phyloP scores from a whole-genome alignment of 208 protist species.

The Entamoeba moshkovskii region DNA sequence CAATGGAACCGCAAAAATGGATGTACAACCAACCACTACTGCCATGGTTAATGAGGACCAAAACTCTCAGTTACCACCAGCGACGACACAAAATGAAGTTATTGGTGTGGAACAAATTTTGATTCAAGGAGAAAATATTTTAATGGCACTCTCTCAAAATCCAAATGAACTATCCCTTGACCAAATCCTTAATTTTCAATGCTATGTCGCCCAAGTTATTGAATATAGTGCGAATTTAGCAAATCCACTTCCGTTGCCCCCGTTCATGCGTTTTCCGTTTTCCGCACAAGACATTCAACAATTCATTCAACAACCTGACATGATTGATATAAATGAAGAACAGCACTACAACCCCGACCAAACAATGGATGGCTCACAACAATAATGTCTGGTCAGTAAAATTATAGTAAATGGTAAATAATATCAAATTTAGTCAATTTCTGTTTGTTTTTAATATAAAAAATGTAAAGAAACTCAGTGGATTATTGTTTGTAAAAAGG shows the following conservation, averaged over 20 bases:
- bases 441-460: too few species aligned
- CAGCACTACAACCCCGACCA: not conserved
- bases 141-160: not conserved
- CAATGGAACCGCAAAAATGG: not conserved
- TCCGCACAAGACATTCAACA: not conserved
- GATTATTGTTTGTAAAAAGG: too few species aligned
- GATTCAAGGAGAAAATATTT: not conserved
- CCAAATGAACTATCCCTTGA: not conserved
- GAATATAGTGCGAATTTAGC: not conserved
- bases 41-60: not conserved
- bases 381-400: too few species aligned
- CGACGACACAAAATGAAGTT: not conserved
- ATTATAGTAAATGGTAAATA: too few species aligned
- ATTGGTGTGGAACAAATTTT: not conserved
- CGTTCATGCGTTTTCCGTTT: not conserved
- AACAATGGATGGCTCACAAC: too few species aligned
- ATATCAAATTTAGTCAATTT: too few species aligned
- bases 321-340: not conserved
- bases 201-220: not conserved
- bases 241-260: not conserved
- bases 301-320: not conserved
- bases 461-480: too few species aligned
- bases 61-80: not conserved
- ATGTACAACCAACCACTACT: not conserved
- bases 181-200: not conserved